Conservation (phyloP, 805 yeast species). For the Schwanniomyces pseudopolymorphus region DNA sequence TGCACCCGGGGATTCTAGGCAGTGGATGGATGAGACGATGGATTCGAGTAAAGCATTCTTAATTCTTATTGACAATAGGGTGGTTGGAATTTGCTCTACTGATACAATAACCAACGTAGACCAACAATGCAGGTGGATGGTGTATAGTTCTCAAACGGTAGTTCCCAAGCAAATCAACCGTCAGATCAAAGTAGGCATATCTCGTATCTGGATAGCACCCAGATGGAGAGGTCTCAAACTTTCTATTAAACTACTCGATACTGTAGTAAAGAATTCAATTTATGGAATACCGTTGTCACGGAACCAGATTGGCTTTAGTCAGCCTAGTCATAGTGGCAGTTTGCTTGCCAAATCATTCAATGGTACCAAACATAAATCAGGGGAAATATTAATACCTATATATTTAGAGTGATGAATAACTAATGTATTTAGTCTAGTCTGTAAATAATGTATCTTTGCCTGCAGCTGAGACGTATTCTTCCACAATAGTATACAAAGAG, state of each 20-base stretch:
- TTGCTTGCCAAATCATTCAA: constrained; percentile 56
- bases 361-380: constrained; percentile 54
- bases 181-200: constrained; percentile 34
- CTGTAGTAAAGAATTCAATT: constrained; percentile 43
- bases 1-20: constrained; percentile 45
- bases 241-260: constrained; percentile 44
- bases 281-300: constrained; percentile 48
- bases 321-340: constrained; percentile 67
- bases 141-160: constrained; percentile 47
- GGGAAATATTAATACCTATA: constrained; percentile 50
- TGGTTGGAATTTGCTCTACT: constrained; percentile 57
- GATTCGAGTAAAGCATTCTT: constrained; percentile 42
- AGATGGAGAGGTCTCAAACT: constrained; percentile 51
- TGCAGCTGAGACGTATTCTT: constrained; percentile 25
- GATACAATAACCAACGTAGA: constrained; percentile 36
- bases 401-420: constrained; percentile 32
- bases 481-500: constrained; percentile 35
- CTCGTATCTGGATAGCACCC: constrained; percentile 45
- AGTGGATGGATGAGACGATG: constrained; percentile 25
- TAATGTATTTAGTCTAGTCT: constrained; percentile 3
- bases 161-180: constrained; percentile 47
- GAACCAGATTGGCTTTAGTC: constrained; percentile 63
- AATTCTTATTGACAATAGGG: constrained; percentile 43
- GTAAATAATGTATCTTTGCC: constrained; percentile 34
- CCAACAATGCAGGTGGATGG: constrained; percentile 57